Percentiles rank a stretch among this genome's conserved stretches.
Evolutionary conservation across 352 stramenopile genomes (phyloP).

Genomic region (Phytophthora uliginosa): DNA sequence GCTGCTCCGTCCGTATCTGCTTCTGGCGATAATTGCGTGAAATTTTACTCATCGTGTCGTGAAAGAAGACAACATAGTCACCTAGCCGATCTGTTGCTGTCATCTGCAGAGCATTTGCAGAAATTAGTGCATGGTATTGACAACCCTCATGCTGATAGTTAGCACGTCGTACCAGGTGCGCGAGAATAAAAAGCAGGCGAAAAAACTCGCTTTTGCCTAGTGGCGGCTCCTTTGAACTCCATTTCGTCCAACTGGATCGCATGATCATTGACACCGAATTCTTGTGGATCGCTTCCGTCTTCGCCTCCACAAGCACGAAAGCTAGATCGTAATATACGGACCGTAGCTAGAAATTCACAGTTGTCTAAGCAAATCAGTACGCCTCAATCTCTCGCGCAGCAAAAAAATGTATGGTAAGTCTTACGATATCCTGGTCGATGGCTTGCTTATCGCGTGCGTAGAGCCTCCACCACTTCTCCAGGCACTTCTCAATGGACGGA

Average conservation of each 20-base stretch:
- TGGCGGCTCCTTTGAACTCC: conserved; percentile 62
- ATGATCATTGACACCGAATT: conserved; percentile 86
- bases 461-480: conserved; percentile 71
- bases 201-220: conserved; percentile 70
- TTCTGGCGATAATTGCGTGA: conserved; percentile 60
- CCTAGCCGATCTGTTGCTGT: conserved; percentile 69
- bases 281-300: conserved; percentile 83
- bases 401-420: conserved; percentile 1
- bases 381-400: not conserved
- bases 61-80: conserved; percentile 84
- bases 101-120: conserved; percentile 51
- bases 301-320: conserved; percentile 77
- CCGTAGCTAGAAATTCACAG: conserved; percentile 47
- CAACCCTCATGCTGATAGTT: not conserved
- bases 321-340: conserved; percentile 79
- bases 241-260: conserved; percentile 76
- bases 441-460: conserved; percentile 52
- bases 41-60: conserved; percentile 75
- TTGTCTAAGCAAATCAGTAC: not conserved
- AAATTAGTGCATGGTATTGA: conserved; percentile 7
- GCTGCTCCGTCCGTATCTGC: conserved; percentile 27
- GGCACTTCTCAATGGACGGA: conserved; percentile 84
- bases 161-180: conserved; percentile 62
- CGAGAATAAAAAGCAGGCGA: conserved; percentile 77
- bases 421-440: conserved; percentile 68